A percentile compares a stretch with the other conserved stretches of the same genome.
phyloP scores from a whole-genome alignment of 1,284 basidiomycete genomes.

The Trametes pubescens region DNA sequence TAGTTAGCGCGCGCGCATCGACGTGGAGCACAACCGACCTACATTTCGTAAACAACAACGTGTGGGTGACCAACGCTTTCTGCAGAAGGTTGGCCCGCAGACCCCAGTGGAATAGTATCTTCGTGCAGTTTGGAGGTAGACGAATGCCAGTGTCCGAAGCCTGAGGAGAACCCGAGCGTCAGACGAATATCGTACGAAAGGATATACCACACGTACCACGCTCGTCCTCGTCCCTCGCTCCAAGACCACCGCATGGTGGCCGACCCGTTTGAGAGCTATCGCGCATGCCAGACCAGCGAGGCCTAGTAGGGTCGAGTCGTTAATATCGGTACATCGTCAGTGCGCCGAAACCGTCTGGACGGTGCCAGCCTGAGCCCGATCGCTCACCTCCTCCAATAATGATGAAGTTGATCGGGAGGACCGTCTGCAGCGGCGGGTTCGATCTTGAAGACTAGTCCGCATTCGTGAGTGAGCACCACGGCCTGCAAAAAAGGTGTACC shows the following conservation, averaged over 20 bases:
- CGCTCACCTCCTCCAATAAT: slow-evolving; percentile 57
- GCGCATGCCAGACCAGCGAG: slow-evolving; percentile 63
- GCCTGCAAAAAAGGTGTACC: background rate
- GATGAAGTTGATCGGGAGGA: slow-evolving; percentile 53
- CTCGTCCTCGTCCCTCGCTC: slow-evolving; percentile 50
- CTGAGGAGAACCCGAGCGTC: background rate
- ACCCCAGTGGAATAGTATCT: slow-evolving; percentile 66
- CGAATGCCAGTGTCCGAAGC: slow-evolving; percentile 50
- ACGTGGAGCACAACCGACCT: slow-evolving; percentile 11
- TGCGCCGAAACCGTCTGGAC: background rate
- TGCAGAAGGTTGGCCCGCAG: slow-evolving; percentile 47
- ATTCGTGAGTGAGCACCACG: background rate
- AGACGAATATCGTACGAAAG: background rate
- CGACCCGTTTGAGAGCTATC: slow-evolving; percentile 58
- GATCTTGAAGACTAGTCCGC: slow-evolving; percentile 20
- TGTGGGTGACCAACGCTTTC: slow-evolving; percentile 49
- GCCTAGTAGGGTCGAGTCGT: slow-evolving; percentile 10
- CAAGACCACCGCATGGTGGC: slow-evolving; percentile 62
- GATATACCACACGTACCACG: slow-evolving; percentile 42
- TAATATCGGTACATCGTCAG: no score
- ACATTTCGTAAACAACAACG: slow-evolving; percentile 51
- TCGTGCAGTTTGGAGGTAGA: slow-evolving; percentile 62
- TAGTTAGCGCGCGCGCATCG: background rate
- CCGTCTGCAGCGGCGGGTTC: slow-evolving; percentile 35
- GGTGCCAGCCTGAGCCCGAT: background rate